Evolutionary conservation across 1,139 yeast species (phyloP).

Genomic region (Candida glucosophila): DNA sequence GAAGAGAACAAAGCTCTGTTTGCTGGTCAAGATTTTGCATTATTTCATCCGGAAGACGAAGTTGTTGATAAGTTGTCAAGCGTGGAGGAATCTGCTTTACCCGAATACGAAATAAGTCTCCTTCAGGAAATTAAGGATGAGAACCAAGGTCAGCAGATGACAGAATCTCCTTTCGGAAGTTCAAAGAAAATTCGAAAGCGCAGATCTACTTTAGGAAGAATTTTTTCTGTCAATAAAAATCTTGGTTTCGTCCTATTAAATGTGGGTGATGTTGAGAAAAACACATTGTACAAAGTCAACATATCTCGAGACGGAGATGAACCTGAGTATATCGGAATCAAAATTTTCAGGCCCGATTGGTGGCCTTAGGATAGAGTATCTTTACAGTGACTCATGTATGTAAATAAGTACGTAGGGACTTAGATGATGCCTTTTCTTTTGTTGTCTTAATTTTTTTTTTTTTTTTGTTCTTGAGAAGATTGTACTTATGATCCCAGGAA

Average conservation of each 20-base stretch:
- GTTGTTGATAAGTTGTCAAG: conserved; percentile 10
- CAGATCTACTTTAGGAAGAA: conserved; percentile 45
- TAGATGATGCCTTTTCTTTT: too few relatives aligned
- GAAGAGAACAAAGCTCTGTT: conserved; percentile 10
- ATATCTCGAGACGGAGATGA: conserved; percentile 19
- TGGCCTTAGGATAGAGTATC: conserved; percentile 46
- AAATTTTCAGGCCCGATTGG: conserved; percentile 54
- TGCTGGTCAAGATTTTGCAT: conserved; percentile 8
- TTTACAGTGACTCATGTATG: neutral
- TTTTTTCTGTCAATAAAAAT: conserved; percentile 49
- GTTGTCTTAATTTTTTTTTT: too few relatives aligned
- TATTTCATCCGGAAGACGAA: conserved; percentile 9
- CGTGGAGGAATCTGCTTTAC: conserved; percentile 11
- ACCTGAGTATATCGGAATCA: too few relatives aligned
- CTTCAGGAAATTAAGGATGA: conserved; percentile 11
- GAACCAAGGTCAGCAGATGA: too few relatives aligned
- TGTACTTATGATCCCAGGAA: too few relatives aligned
- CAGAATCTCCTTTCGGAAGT: conserved; percentile 26
- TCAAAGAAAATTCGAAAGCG: conserved; percentile 25
- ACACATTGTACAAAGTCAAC: conserved; percentile 19
- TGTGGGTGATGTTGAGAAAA: conserved; percentile 31
- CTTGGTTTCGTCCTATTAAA: conserved; percentile 59
- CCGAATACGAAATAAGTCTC: too few relatives aligned
- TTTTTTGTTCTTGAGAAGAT: too few relatives aligned
- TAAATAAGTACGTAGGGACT: too few relatives aligned